A percentile compares a stretch with the other conserved stretches of the same genome.
phyloP scores from a whole-genome alignment of 2,329 filamentous ascomycete genomes.

The Aspergillus sp. region DNA sequence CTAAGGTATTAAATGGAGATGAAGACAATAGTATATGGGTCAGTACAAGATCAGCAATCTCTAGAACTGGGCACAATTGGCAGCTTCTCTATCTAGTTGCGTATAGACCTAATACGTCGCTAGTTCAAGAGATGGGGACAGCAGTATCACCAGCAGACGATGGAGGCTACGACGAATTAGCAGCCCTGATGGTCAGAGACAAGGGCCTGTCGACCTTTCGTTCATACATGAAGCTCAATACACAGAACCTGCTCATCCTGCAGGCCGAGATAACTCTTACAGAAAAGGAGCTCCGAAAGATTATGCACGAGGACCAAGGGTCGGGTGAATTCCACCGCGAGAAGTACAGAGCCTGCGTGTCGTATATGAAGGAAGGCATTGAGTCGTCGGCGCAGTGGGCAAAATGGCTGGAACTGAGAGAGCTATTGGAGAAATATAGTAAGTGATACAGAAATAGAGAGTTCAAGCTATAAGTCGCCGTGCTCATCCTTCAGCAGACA shows the following conservation, averaged over 20 bases:
- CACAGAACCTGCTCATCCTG: conserved; percentile 11
- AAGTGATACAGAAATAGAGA: background rate
- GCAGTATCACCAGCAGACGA: background rate
- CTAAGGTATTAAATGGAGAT: too few relatives aligned
- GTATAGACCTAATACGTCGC: background rate
- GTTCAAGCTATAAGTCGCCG: background rate
- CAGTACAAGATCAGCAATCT: too few relatives aligned
- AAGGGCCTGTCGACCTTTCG: conserved; percentile 6
- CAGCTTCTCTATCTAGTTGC: too few relatives aligned
- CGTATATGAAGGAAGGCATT: background rate
- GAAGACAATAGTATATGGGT: too few relatives aligned
- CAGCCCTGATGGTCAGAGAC: conserved; percentile 7
- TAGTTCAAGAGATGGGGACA: background rate
- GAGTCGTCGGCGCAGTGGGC: conserved; percentile 7
- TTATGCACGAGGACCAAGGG: conserved; percentile 3
- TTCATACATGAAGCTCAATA: conserved; percentile 10
- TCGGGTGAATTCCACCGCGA: background rate
- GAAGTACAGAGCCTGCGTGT: conserved; percentile 4
- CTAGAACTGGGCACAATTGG: too few relatives aligned
- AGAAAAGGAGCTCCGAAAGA: background rate
- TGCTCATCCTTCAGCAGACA: conserved; percentile 2
- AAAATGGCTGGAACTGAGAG: conserved; percentile 7
- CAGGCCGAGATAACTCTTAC: conserved; percentile 12
- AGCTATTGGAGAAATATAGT: conserved; percentile 16
- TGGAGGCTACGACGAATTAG: conserved; percentile 15